Base-by-base conservation (phyloP, 2,329 filamentous ascomycete species). In the Colletotrichum simmondsii region DNA sequence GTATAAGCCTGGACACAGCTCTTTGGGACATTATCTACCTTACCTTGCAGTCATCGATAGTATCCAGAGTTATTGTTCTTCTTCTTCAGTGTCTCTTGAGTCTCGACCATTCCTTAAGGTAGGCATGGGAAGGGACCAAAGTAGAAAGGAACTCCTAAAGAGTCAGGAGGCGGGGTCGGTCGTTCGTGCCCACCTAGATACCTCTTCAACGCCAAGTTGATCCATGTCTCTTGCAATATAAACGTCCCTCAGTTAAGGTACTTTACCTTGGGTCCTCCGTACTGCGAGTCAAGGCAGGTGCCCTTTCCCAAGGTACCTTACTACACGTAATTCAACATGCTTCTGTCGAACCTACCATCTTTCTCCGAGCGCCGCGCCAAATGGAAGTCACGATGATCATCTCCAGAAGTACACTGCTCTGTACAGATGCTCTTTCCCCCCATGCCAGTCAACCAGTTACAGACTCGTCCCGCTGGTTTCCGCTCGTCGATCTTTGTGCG, bases 391-490 rank as follows among this genome's bases (percentile, higher is more conserved):
- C 32, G 49, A 64, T 16, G 42, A 22, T 49, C 42, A 64, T 64
- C 61, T 52, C 11, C 37, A 42, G 37, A 42, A 42, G 37, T 16
- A 12, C 30, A 35, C 32, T 35, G 11, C 4, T 35, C 11, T 35
- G 32, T 35, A 19, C 37, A 19, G 16, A 42, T 42, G 37, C 35
- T 24, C 37, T 46, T 35, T 49, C 28, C n/a, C 26, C 19, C 16
- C 42, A 19, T 22, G n/a, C 30, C 10, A 35, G 11, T 35, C 32
- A 35, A 35, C 64, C 54, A 49, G 57, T 32, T 73, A 53, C 68
- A 58, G 68, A 58, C 11, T 68, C 60, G 70, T 71, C 71, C 66
- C 62, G 49, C 60, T 73, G 58, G 59, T 71, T 71, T 68, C 65
- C 74, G 69, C 59, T 65, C 61, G 72, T 28, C 69, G 68, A 74